Base-by-base conservation (phyloP, 2,329 filamentous ascomycete genomes). In the Colletotrichum abscissum region DNA sequence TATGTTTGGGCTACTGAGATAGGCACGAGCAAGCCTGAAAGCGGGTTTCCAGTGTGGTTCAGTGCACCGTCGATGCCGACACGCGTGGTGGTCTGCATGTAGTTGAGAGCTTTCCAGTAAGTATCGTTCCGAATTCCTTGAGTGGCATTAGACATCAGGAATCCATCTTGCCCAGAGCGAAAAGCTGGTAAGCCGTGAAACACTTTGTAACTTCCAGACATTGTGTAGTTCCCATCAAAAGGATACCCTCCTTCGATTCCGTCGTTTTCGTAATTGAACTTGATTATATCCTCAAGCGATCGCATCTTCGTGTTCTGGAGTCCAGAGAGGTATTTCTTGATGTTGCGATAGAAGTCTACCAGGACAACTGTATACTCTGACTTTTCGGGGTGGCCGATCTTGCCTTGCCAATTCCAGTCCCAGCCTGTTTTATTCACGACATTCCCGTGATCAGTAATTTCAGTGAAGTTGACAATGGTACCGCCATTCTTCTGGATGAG, bases 281-380 rank as follows among this genome's bases (percentile, higher is more conserved):
- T 80, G 7, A 94, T 87, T 22, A 93, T 87, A 75, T 94, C 91
- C 75, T 91, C 88, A 1, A 94, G 82, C 2, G 86, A 87, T 35
- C 84, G 85, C 49, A 92, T 86, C 6, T 86, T 79, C 9, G 90
- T 92, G 81, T 93, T 93, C 38, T 84, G 81, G 0, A 94, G 84
- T 75, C 90, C 88, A 1, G 88, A 84, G 0, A 94, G 88, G 76
- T 94, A 94, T 1, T 83, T 80, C 67, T 87, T 86, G 79, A 94
- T 85, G 77, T 88, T 85, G 78, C 86, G 87, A 80, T 92, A 92
- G 77, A 92, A 92, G 79, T 93, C 91, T 0, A 92, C 89, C 80
- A 93, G 94, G 75, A 94, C 86, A 92, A 57, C 89, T 0, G 90
- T 93, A 81, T 92, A 94, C 80, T 94, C 92, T 12, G 91, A 93